Conservation (phyloP, 768 basidiomycete species). For the Russula earlei region DNA sequence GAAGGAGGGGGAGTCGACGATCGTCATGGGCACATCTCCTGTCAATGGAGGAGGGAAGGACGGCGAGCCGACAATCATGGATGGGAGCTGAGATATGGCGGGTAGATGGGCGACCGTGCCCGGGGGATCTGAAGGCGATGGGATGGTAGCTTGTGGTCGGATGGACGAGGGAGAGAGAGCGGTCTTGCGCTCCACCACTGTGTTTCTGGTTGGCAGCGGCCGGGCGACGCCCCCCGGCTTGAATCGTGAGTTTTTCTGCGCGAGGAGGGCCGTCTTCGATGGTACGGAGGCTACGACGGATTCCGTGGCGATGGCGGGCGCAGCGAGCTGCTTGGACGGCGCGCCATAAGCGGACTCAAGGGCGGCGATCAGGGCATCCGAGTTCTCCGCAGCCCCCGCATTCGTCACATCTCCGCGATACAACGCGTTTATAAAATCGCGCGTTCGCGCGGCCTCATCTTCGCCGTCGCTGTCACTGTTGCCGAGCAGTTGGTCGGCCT, state of each 20-base stretch:
- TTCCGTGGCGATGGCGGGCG: not conserved
- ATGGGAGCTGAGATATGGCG: not conserved
- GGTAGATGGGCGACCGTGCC: not conserved
- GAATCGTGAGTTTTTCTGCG: constrained; percentile 20
- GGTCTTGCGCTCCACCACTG: constrained; percentile 2
- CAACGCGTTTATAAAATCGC: constrained; percentile 24
- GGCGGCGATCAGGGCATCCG: constrained; percentile 10
- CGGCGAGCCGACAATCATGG: constrained; percentile 18
- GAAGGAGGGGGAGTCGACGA: constrained; percentile 23
- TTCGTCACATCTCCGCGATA: constrained; percentile 27
- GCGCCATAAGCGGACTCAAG: constrained; percentile 14
- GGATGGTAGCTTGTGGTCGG: no score
- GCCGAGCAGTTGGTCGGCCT: constrained; percentile 24
- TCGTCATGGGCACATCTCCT: not conserved
- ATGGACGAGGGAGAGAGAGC: not conserved
- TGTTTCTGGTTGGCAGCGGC: constrained; percentile 11
- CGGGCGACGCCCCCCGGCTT: constrained; percentile 20
- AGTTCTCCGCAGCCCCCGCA: constrained; percentile 22
- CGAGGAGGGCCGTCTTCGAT: not conserved
- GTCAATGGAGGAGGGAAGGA: constrained; percentile 11
- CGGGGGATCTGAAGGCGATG: not conserved
- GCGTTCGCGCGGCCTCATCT: constrained; percentile 17
- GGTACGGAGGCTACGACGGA: not conserved
- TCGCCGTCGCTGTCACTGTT: constrained; percentile 27
- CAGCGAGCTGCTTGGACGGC: not conserved